Conservation (phyloP, 2,329 filamentous ascomycete species). For the Colletotrichum phormii region DNA sequence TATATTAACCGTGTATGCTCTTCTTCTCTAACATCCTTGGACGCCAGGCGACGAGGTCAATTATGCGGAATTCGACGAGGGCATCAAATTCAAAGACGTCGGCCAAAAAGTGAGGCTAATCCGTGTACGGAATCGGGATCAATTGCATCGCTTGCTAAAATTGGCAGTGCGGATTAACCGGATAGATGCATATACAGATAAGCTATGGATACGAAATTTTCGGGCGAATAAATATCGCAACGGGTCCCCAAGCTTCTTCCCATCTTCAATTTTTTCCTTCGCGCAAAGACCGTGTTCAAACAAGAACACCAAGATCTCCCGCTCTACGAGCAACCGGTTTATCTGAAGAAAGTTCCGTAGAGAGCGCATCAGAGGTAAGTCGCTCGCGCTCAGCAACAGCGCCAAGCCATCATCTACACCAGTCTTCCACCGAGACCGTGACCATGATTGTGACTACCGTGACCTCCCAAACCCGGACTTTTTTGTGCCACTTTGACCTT, state of each 20-base stretch:
- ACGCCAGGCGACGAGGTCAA: background rate
- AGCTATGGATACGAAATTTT: background rate
- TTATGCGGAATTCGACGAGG: background rate
- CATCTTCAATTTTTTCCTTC: background rate
- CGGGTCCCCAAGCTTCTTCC: background rate
- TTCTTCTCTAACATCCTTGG: background rate
- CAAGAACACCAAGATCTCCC: background rate
- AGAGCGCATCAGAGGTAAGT: background rate
- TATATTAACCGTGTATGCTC: too few relatives aligned
- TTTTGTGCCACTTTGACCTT: background rate
- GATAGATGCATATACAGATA: background rate
- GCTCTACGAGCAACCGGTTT: rapidly evolving
- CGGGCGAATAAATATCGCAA: background rate
- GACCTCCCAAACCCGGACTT: background rate
- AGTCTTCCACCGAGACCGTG: too few relatives aligned
- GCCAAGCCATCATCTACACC: too few relatives aligned
- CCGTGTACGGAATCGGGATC: background rate
- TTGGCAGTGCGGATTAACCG: background rate
- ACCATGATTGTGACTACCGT: too few relatives aligned
- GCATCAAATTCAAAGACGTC: background rate
- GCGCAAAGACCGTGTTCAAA: background rate
- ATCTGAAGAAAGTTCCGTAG: background rate
- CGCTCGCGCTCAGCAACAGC: background rate
- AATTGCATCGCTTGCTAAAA: background rate
- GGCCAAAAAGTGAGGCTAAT: background rate